Evolutionary conservation across 2,329 filamentous ascomycete species (phyloP).

Genomic region (Fusarium beomiforme): DNA sequence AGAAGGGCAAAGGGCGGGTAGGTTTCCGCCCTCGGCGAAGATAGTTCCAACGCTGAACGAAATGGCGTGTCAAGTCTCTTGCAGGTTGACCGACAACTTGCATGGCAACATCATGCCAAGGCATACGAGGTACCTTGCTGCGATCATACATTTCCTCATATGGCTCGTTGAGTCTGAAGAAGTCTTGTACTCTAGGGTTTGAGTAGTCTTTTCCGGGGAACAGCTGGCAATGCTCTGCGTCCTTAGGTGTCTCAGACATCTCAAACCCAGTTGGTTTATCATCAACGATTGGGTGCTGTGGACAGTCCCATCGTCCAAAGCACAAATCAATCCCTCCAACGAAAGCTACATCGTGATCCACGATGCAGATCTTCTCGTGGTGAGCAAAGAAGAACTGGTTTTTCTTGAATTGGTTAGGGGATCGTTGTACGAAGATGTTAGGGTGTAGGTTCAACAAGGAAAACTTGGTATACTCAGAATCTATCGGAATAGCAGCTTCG

Average conservation of each 20-base stretch:
- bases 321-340: conserved; percentile 96
- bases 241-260: conserved; percentile 75
- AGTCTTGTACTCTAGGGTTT: conserved; percentile 94
- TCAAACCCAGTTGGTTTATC: conserved; percentile 97
- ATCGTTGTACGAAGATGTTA: conserved; percentile 95
- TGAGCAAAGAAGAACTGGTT: conserved; percentile 99
- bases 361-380: conserved; percentile 96
- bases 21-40: conserved; percentile 92
- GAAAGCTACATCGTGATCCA: conserved; percentile 96
- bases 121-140: conserved; percentile 89
- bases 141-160: conserved; percentile 99
- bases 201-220: conserved; percentile 99
- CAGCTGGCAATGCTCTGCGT: conserved; percentile 92
- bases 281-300: conserved; percentile 88
- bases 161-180: conserved; percentile 90
- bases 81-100: conserved; percentile 97
- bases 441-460: conserved; percentile 94
- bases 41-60: conserved; percentile 98
- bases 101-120: conserved; percentile 99
- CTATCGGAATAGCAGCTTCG: conserved; percentile 95
- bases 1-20: conserved; percentile 90
- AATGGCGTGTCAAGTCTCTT: conserved; percentile 91
- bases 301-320: conserved; percentile 97
- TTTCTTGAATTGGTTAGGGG: conserved; percentile 97
- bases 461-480: conserved; percentile 98